These are phyloP conservation scores for Trichoderma asperellum DNA, from an alignment of 2,329 filamentous ascomycete species.

Conservation along the genomic window DNA sequence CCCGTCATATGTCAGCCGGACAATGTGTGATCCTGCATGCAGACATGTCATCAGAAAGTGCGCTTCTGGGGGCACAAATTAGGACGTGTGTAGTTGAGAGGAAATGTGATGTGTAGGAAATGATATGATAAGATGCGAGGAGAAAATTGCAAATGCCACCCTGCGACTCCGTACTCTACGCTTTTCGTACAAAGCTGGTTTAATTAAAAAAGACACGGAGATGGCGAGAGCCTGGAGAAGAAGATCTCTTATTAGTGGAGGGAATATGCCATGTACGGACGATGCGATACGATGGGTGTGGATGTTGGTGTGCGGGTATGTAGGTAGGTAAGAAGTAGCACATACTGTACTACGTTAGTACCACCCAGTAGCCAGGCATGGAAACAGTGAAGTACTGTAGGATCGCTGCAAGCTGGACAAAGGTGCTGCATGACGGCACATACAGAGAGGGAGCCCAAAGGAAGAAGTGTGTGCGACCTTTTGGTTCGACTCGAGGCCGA, in stretches of 20 bases:
- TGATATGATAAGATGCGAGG: slow-evolving; percentile 10
- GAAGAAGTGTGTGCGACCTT: background rate
- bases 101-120: slow-evolving; percentile 17
- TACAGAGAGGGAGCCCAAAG: background rate
- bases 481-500: background rate
- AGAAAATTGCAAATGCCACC: background rate
- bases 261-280: background rate
- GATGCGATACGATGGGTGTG: background rate
- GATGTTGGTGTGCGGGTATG: background rate
- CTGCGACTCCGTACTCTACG: background rate
- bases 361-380: background rate
- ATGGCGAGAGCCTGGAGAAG: background rate
- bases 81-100: background rate
- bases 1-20: slow-evolving; percentile 23
- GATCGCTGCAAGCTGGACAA: background rate
- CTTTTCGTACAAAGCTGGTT: background rate
- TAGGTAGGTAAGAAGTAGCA: background rate
- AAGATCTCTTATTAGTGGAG: background rate
- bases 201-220: background rate
- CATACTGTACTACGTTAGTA: background rate
- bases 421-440: background rate
- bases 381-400: background rate
- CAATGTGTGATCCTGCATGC: slow-evolving; percentile 20
- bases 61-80: slow-evolving; percentile 5
- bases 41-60: background rate